Evolutionary conservation across 768 basidiomycete genomes (phyloP), one percentile per base, ranked within the genome.

Genomic region (Mycena venus): DNA sequence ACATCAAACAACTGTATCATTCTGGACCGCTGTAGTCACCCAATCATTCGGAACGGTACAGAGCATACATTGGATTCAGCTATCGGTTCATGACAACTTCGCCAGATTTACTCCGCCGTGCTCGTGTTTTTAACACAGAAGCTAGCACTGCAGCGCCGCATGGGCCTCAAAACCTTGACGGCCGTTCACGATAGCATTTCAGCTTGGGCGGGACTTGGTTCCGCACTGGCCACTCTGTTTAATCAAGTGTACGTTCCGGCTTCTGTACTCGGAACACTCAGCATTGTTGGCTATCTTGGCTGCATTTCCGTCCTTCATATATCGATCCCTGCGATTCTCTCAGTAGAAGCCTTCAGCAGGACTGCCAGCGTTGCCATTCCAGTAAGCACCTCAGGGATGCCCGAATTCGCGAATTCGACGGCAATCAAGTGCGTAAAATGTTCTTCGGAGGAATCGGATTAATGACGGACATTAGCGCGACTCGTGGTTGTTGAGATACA

Each of bases 121-220:
- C 29, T 80, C 17, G 62, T 81, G 5, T 78, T 75, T 32, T 14
- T 82, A 1, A 74, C 73, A 23, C 81, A 82, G 32, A 68, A 70
- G 25, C 73, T 79, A 17, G 70, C 76, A 11, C 23, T 75, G 9
- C 67, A 40, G 21, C 19, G 17, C 59, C 61, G 7, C 23, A 27
- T 0, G 72, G 4, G 47, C 10, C 7, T n/a, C 9, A 44, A 78
- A 11, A 73, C 72, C 7, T 6, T 82, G 12, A 82, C 80, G 32
- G 32, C 75, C 29, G 27, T 76, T 1, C 79, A 81, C 64, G 80
- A 81, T 47, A 34, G 70, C 3, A 5, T 68, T 51, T 29, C 60
- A 5, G 68, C 81, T n/a, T 81, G 80, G 80, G 67, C 34, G 27
- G 78, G 81, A 2, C 56, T 78, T 53, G 80, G 80, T 15, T 67